These are phyloP conservation scores for Torrubiella hemipterigena DNA, from an alignment of 2,329 filamentous ascomycete genomes.

Conservation along the genomic window DNA sequence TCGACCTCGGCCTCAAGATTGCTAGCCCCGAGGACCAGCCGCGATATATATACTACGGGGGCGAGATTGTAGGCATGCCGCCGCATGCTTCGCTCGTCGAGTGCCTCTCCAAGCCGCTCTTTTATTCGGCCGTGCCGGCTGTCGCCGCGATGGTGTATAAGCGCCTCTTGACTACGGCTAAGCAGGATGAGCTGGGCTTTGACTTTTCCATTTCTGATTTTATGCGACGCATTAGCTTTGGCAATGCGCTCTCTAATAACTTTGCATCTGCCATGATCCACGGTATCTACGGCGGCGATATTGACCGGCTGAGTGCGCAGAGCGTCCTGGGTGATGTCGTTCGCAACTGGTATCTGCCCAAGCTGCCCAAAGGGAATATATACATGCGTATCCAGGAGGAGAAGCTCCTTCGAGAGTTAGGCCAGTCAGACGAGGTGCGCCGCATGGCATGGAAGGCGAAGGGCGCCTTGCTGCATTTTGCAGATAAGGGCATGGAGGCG, in stretches of 20 bases:
- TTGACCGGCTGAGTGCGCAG: constrained; percentile 65
- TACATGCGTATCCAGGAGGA: constrained; percentile 18
- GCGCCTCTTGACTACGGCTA: neutral
- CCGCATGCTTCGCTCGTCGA: constrained; percentile 14
- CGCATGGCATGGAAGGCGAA: constrained; percentile 17
- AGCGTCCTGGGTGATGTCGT: constrained; percentile 31
- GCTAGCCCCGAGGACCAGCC: constrained; percentile 31
- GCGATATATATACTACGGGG: constrained; percentile 80
- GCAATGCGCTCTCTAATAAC: constrained; percentile 48
- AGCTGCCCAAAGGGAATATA: constrained; percentile 20
- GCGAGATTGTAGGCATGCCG: constrained; percentile 40
- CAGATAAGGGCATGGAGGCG: constrained; percentile 47
- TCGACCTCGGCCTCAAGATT: constrained; percentile 28
- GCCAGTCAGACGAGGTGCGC: constrained; percentile 16
- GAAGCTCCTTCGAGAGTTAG: constrained; percentile 15
- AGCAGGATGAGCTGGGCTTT: constrained; percentile 16
- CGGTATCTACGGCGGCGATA: constrained; percentile 86
- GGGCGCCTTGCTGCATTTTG: constrained; percentile 22
- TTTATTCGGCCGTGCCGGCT: constrained; percentile 13
- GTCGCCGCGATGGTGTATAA: constrained; percentile 10
- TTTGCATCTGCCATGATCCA: constrained; percentile 66
- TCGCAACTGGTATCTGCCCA: constrained; percentile 17
- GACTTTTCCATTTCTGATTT: constrained; percentile 25
- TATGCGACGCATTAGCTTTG: constrained; percentile 18
- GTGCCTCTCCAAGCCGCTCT: constrained; percentile 19